Percentiles rank a stretch among this genome's conserved stretches.
Evolutionary conservation across 2,329 filamentous ascomycete genomes (phyloP).

Genomic region (Aspergillus viridinutans): DNA sequence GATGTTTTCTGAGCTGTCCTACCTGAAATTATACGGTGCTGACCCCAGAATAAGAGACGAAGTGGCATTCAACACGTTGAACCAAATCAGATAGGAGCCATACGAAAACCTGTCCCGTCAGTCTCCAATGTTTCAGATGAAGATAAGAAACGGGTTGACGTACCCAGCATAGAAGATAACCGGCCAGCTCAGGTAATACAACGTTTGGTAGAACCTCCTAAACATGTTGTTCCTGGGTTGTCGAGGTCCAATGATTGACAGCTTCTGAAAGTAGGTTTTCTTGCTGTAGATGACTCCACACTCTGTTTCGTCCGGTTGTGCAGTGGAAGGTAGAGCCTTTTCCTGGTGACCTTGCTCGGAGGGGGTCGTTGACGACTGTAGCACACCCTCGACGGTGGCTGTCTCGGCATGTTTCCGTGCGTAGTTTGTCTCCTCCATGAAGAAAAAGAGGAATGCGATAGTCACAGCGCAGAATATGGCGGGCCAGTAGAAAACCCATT

Average conservation of each 20-base stretch:
- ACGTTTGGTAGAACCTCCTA: slow-evolving; percentile 26
- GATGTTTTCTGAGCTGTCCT: not conserved
- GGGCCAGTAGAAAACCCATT: slow-evolving; percentile 50
- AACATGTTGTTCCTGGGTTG: slow-evolving; percentile 31
- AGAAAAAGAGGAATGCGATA: slow-evolving; percentile 50
- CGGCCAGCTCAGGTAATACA: slow-evolving; percentile 36
- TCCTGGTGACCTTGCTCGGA: slow-evolving; percentile 16
- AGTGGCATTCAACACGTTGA: slow-evolving; percentile 40
- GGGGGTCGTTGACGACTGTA: slow-evolving; percentile 3
- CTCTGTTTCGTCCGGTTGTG: slow-evolving; percentile 9
- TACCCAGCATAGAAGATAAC: slow-evolving; percentile 39
- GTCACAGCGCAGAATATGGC: slow-evolving; percentile 47
- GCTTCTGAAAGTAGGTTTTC: slow-evolving; percentile 32
- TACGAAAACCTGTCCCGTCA: slow-evolving; percentile 32
- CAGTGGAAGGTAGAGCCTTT: slow-evolving; percentile 10
- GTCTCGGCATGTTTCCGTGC: slow-evolving; percentile 21
- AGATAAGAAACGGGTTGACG: not conserved
- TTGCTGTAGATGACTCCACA: slow-evolving; percentile 20
- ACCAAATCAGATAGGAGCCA: slow-evolving; percentile 37
- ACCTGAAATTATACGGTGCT: slow-evolving; percentile 37
- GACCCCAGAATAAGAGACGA: slow-evolving; percentile 34
- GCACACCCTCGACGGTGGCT: not conserved
- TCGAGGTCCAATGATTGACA: slow-evolving; percentile 26
- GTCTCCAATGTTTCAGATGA: not conserved
- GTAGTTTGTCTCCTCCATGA: slow-evolving; percentile 56